phyloP scores from a whole-genome alignment of 371 early-diverging fungal genomes.

The Actinomortierella ambigua region DNA sequence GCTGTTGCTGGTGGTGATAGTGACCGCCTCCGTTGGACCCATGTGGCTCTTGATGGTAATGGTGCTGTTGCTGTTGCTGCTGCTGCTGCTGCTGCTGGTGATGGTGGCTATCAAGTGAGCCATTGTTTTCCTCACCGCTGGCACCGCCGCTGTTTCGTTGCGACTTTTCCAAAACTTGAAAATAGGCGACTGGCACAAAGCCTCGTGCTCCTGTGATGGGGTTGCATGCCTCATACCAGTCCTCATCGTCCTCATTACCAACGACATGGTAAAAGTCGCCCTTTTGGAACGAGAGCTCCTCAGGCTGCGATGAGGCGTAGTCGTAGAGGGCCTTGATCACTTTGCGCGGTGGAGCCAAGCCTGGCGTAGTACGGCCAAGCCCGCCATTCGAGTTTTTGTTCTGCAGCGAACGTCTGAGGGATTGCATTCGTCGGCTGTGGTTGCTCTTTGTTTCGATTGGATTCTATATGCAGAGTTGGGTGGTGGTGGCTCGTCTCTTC shows the following conservation, averaged over 20 bases:
- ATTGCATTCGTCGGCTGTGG: constrained; percentile 10
- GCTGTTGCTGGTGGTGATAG: background rate
- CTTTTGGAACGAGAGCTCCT: constrained; percentile 78
- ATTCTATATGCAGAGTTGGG: no score
- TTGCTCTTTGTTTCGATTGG: no score
- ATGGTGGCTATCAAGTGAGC: background rate
- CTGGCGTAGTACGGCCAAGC: constrained; percentile 25
- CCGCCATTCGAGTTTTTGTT: constrained; percentile 26
- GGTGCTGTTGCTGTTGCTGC: constrained; percentile 1
- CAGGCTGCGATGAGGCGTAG: constrained; percentile 66
- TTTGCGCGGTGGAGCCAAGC: constrained; percentile 72
- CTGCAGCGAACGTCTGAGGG: constrained; percentile 38
- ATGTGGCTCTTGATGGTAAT: background rate
- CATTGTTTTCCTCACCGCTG: constrained; percentile 3
- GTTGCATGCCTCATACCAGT: constrained; percentile 87
- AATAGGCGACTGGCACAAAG: constrained; percentile 79
- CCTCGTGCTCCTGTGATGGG: constrained; percentile 81
- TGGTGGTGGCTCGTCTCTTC: no score
- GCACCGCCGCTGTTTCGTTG: constrained; percentile 11
- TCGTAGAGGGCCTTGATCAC: constrained; percentile 83
- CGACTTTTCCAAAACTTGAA: constrained; percentile 73
- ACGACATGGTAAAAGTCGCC: constrained; percentile 94
- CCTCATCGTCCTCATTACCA: constrained; percentile 73
- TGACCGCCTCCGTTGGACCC: no score
- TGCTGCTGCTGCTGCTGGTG: constrained; percentile 3